Base-by-base conservation (phyloP, 345 rosid genomes). In the Turritis glabra region DNA sequence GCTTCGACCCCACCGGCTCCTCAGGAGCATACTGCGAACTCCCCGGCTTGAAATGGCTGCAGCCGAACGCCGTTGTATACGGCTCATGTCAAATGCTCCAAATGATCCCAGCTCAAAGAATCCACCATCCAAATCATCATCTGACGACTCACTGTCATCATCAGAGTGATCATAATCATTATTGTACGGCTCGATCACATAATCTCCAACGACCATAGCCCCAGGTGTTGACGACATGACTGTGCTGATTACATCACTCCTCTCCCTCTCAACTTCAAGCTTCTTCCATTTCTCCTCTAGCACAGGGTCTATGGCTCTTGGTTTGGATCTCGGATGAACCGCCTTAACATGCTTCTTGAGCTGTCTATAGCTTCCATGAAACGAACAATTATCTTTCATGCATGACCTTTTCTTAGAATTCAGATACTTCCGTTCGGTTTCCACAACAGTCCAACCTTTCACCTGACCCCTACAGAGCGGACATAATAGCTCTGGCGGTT, bases 401-500 rank as follows among this genome's bases (percentile, higher is more conserved):
- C 98, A 89, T 58, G 80, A n/a, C 69, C 96, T 87, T 71, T 82
- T 90, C 80, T 83, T 87, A 17, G 80, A 61, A 69, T 89, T 90
- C 54, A 89, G 77, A 79, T 83, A 82, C 64, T 80, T 86, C 13
- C 96, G 85, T 12, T 87, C 93, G 23, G 72, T 76, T 84, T 87
- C 83, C 46, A 90, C 97, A 55, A 93, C 88, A 0, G 97, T 93
- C 88, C 89, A 93, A 52, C 97, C 98, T 78, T 93, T 90, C 40
- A 93, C 96, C 80, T 90, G 92, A 47, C 98, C 93, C 11, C 97
- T 87, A 74, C 97, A 93, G 2, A 93, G 89, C 0, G 97, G 97
- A 72, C 97, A 93, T 60, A 93, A 58, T 19, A 89, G 84, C 84
- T 90, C 90, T 43, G 89, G 82, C 29, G 84, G 84, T 22, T 68